phyloP scores from a whole-genome alignment of 1,139 yeast genomes.

The Ogataea hybrid region DNA sequence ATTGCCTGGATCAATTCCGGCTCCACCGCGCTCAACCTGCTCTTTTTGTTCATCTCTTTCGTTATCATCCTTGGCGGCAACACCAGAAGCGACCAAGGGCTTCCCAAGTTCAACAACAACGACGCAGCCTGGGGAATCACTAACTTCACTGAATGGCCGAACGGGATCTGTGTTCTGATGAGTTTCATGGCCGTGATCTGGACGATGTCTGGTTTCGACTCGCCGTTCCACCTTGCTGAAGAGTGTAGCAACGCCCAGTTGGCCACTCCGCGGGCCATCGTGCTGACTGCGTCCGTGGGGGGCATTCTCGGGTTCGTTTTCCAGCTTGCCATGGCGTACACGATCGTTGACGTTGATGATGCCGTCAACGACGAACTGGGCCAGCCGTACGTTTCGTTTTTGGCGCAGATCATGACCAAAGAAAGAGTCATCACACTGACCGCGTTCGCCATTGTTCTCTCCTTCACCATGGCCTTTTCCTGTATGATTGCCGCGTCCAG shows the following conservation, averaged over 20 bases:
- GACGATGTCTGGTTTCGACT: conserved; percentile 77
- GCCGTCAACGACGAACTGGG: conserved; percentile 56
- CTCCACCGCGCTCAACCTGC: conserved; percentile 51
- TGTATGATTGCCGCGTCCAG: conserved; percentile 71
- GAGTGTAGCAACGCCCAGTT: conserved; percentile 61
- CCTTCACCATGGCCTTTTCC: conserved; percentile 67
- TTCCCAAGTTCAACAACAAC: conserved; percentile 50
- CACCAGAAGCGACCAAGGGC: conserved; percentile 37
- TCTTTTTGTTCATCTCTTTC: conserved; percentile 54
- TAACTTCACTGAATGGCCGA: conserved; percentile 67
- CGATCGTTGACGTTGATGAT: conserved; percentile 51
- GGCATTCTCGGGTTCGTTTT: conserved; percentile 62
- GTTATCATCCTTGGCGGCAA: conserved; percentile 59
- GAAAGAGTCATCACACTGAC: conserved; percentile 52
- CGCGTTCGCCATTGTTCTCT: conserved; percentile 57
- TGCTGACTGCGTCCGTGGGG: conserved; percentile 60
- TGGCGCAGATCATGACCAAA: conserved; percentile 48
- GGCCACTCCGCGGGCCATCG: conserved; percentile 66
- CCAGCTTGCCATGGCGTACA: conserved; percentile 65
- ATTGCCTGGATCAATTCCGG: conserved; percentile 53
- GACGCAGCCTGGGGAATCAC: conserved; percentile 54
- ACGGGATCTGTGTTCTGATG: conserved; percentile 59
- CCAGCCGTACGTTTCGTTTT: conserved; percentile 62
- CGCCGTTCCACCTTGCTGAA: conserved; percentile 72
- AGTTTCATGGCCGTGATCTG: conserved; percentile 67